phyloP scores from a whole-genome alignment of 345 rosid genomes.

The Pistacia vera region DNA sequence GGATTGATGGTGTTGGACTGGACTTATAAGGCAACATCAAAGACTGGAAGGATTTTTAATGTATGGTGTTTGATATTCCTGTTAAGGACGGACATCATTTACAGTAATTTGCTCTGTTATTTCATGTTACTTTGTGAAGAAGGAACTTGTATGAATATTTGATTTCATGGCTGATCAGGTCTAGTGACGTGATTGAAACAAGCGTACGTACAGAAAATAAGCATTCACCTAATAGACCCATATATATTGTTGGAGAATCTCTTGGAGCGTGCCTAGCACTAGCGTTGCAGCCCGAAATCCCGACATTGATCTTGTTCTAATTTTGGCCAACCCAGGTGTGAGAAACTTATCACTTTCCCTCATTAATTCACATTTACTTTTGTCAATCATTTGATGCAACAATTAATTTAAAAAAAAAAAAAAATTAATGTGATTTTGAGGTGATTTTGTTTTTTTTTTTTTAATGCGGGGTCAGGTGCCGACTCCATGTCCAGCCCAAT shows the following conservation, averaged over 20 bases:
- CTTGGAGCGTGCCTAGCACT: slow-evolving; percentile 81
- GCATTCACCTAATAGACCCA: slow-evolving; percentile 54
- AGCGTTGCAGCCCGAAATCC: slow-evolving; percentile 74
- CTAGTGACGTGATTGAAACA: slow-evolving; percentile 60
- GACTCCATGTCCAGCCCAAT: no score
- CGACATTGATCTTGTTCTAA: slow-evolving; percentile 58
- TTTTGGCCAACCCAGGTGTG: slow-evolving; percentile 77
- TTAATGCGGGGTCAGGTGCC: no score
- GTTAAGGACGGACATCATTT: slow-evolving; percentile 69
- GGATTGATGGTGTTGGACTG: slow-evolving; percentile 73
- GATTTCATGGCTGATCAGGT: slow-evolving; percentile 38
- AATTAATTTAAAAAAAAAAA: no score
- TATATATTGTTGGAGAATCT: slow-evolving; percentile 83
- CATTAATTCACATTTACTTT: no score
- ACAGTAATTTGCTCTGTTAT: slow-evolving; percentile 20
- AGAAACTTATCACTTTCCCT: no score
- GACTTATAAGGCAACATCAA: slow-evolving; percentile 52
- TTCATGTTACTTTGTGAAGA: background rate
- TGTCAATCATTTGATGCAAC: no score
- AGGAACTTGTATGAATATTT: background rate
- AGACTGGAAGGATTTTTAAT: slow-evolving; percentile 73
- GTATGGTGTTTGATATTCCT: slow-evolving; percentile 81
- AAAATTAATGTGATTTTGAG: no score
- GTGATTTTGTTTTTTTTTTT: no score
- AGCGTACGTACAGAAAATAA: slow-evolving; percentile 44